These are phyloP conservation scores for Cyclotella distinguenda DNA, from an alignment of 108 stramenopile species.

Conservation along the genomic window DNA sequence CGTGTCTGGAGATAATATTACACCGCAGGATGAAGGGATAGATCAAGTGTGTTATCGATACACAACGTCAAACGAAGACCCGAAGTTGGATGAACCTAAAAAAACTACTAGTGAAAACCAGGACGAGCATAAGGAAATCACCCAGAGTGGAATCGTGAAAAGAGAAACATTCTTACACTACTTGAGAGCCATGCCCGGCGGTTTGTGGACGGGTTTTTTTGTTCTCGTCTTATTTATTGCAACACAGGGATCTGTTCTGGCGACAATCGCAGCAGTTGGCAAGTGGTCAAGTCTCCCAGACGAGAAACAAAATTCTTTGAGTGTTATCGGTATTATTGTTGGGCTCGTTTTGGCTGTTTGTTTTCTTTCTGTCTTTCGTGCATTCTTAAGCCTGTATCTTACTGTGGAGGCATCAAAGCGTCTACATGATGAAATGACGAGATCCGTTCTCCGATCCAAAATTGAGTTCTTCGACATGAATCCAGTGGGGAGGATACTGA, in stretches of 20 bases:
- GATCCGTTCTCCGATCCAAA: constrained; percentile 77
- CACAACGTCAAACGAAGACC: neutral
- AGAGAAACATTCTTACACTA: constrained; percentile 74
- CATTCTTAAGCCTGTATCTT: constrained; percentile 52
- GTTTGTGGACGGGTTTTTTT: constrained; percentile 43
- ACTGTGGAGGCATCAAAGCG: constrained; percentile 64
- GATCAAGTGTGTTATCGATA: neutral
- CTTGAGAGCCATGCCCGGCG: constrained; percentile 64
- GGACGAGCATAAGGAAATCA: constrained; percentile 73
- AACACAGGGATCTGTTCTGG: constrained; percentile 63
- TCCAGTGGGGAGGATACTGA: constrained; percentile 87
- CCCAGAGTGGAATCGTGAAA: constrained; percentile 67
- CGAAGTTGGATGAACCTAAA: constrained; percentile 1
- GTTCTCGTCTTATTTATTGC: constrained; percentile 57
- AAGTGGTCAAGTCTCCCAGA: constrained; percentile 59
- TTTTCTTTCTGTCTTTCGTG: constrained; percentile 51
- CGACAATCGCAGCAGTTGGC: constrained; percentile 60
- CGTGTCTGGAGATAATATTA: constrained; percentile 5
- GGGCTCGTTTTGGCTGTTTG: constrained; percentile 50
- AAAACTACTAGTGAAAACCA: constrained; percentile 7
- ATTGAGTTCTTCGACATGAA: constrained; percentile 93
- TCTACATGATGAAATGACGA: constrained; percentile 81
- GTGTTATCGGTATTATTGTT: constrained; percentile 52
- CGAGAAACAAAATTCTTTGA: constrained; percentile 50
- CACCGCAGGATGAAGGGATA: constrained; percentile 2